phyloP scores from a whole-genome alignment of 2,329 filamentous ascomycete genomes.

The Fusarium continuum region DNA sequence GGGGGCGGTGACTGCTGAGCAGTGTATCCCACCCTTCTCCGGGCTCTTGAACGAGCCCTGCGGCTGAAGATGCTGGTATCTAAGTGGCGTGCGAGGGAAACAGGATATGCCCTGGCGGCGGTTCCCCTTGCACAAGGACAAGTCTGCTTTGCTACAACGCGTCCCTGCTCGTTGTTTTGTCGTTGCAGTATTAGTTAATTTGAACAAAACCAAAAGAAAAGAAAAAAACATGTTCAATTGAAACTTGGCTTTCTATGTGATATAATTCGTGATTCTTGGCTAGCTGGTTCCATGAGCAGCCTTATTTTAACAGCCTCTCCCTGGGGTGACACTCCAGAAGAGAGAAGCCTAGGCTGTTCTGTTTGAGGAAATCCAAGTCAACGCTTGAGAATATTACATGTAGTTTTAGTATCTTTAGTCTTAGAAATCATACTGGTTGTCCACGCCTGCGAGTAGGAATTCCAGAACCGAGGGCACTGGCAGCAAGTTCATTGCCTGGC shows the following conservation, averaged over 20 bases:
- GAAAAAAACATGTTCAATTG: slow-evolving; percentile 38
- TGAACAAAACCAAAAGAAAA: slow-evolving; percentile 48
- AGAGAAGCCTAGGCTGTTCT: too few relatives aligned
- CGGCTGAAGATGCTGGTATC: slow-evolving; percentile 50
- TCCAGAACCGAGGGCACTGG: slow-evolving; percentile 46
- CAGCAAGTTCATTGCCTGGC: slow-evolving; percentile 32
- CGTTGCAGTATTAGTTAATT: slow-evolving; percentile 56
- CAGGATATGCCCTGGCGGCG: slow-evolving; percentile 46
- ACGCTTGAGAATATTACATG: background rate
- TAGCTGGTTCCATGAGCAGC: too few relatives aligned
- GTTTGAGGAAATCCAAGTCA: background rate
- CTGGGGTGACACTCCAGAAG: too few relatives aligned
- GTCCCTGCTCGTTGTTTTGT: slow-evolving; percentile 53
- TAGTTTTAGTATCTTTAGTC: too few relatives aligned
- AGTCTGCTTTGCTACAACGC: slow-evolving; percentile 49
- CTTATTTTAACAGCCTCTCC: too few relatives aligned
- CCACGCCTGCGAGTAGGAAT: slow-evolving; percentile 46
- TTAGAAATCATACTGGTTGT: slow-evolving; percentile 40
- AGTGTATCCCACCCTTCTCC: slow-evolving; percentile 29
- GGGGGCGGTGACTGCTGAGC: slow-evolving; percentile 36
- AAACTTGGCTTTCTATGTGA: background rate
- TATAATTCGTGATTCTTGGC: too few relatives aligned
- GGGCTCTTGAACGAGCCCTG: slow-evolving; percentile 27
- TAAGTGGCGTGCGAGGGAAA: slow-evolving; percentile 40
- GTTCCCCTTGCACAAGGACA: slow-evolving; percentile 46